Evolutionary conservation across 1,139 yeast genomes (phyloP), one percentile per base, ranked within the genome.

Genomic region (Spathaspora jeffriesii): DNA sequence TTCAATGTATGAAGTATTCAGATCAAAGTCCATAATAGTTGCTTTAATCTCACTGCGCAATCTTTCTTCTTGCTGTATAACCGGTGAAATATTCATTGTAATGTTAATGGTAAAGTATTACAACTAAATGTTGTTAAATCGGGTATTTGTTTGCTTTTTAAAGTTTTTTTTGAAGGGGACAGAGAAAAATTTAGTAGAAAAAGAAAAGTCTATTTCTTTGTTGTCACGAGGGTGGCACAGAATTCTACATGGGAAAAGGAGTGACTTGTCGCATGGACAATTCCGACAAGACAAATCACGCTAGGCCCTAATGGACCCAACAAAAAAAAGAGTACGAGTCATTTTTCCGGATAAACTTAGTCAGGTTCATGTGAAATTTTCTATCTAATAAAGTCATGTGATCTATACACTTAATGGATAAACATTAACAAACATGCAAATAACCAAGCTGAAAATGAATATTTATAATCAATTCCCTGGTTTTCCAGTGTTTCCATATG

Each of bases 1-100:
- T 50, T 71, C 77, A 38, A 70, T 51, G 45, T 70, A 71, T 5
- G 74, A 63, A 21, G 55, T 53, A 40, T 64, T 68, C 22, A 56
- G 53, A 45, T 65, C 69, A 43, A 58, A 62, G 43, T 57, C 59
- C 28, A 65, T 53, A 38, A 70, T 60, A 10, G 71, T 67, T 14
- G 42, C 41, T 14, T 44, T 45, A 22, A 50, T 45, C 17, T 43
- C 49, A 20, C 43, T 47, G 15, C 50, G 44, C 15, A 48, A 40
- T 38, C 43, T 37, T 30, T 34, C 14, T 18, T 34, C 38, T 34
- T 34, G 38, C 22, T 34, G 14, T 34, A 34, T 34, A 34, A 18
- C 38, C 3, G 38, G 38, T 9, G 38, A 34, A 18, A 34, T 10
- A 34, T 18, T 34, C 38, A 34, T 34, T 34, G 14, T 34, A 31